phyloP scores from a whole-genome alignment of 192 early-diverging fungal species.

The Piromyces finnis region DNA sequence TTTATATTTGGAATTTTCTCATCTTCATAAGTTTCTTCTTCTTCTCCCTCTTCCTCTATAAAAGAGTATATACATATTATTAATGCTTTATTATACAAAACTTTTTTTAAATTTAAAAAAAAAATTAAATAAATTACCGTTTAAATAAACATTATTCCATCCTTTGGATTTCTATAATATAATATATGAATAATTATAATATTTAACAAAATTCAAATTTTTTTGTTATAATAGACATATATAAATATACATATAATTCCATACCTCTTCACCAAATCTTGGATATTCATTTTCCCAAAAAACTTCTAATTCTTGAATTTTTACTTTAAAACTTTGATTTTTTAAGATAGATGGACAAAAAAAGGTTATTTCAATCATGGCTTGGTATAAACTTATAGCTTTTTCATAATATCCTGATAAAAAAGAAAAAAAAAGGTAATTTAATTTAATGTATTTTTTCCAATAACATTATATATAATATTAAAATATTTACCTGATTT shows the following conservation, averaged over 20 bases:
- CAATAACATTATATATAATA: too few species aligned
- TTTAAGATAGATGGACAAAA: background rate
- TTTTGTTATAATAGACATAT: too few species aligned
- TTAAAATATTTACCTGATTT: background rate
- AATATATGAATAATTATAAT: background rate
- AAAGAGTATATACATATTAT: too few species aligned
- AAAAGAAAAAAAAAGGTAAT: too few species aligned
- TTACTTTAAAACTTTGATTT: background rate
- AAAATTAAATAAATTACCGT: background rate
- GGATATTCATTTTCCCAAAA: background rate
- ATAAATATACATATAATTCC: too few species aligned
- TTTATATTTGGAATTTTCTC: too few species aligned
- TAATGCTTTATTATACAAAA: too few species aligned
- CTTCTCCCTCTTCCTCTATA: too few species aligned
- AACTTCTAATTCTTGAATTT: background rate
- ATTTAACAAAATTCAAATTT: background rate
- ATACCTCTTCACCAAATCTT: background rate
- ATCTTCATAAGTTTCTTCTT: too few species aligned
- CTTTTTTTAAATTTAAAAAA: too few species aligned
- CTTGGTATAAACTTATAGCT: background rate
- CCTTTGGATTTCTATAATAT: background rate
- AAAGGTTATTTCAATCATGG: background rate
- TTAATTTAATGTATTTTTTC: too few species aligned
- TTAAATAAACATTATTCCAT: background rate
- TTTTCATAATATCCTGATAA: background rate